A percentile compares a stretch with the other conserved stretches of the same genome.
These are phyloP conservation scores for Astrephomene gubernaculifera DNA, from an alignment of 139 green algal species.

Conservation along the genomic window DNA sequence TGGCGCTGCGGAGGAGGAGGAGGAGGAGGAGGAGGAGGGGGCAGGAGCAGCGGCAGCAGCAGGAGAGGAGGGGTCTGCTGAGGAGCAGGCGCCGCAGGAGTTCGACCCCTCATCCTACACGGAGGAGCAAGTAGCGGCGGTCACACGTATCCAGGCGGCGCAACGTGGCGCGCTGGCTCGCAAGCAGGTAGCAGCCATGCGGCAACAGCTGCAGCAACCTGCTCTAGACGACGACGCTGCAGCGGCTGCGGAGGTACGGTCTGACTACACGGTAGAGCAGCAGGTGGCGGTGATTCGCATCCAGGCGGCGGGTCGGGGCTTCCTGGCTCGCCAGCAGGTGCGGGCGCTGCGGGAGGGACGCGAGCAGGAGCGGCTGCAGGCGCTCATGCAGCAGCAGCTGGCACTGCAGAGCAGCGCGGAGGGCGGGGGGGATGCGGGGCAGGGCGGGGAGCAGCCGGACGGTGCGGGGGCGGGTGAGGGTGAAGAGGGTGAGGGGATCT, in stretches of 20 bases:
- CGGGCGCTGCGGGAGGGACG: neutral
- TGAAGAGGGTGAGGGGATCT: neutral
- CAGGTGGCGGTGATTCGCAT: constrained; percentile 29
- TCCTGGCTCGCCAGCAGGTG: neutral
- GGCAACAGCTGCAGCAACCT: neutral
- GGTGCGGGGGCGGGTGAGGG: neutral
- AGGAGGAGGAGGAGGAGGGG: neutral
- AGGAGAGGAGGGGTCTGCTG: too few species aligned
- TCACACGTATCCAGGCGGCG: constrained; percentile 38
- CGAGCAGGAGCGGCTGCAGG: neutral
- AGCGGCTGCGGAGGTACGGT: neutral
- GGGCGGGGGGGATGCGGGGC: neutral
- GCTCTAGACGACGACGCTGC: neutral
- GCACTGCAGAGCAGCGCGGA: neutral
- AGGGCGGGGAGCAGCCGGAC: neutral
- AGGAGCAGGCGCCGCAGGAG: neutral
- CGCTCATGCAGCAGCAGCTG: neutral
- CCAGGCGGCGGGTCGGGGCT: constrained; percentile 38
- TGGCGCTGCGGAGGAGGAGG: neutral
- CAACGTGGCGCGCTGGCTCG: constrained; percentile 21
- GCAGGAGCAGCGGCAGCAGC: neutral
- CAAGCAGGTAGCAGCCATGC: constrained; percentile 7
- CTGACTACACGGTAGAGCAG: constrained; percentile 35
- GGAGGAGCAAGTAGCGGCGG: constrained; percentile 15
- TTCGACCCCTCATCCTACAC: constrained; percentile 4